Evolutionary conservation across 1,139 yeast genomes (phyloP).

Genomic region (Candida glucosophila): DNA sequence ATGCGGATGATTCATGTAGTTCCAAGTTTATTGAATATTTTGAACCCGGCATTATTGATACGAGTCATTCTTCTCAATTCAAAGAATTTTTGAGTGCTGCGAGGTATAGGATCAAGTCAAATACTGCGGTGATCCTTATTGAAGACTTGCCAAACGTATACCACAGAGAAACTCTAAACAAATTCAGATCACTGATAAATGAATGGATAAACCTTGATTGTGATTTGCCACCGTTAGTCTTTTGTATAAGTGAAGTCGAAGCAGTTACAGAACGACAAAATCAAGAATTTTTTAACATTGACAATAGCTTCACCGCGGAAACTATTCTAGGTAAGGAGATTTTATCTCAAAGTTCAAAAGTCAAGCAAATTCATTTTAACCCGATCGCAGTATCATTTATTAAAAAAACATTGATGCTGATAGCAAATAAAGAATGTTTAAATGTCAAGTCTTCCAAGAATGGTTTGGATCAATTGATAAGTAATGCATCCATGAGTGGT

Average conservation of each 20-base stretch:
- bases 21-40: constrained; percentile 36
- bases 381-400: constrained; percentile 62
- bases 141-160: constrained; percentile 85
- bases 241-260: constrained; percentile 77
- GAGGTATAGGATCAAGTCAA: constrained; percentile 37
- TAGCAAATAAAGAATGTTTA: constrained; percentile 38
- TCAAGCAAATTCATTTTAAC: constrained; percentile 55
- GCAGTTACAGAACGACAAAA: constrained; percentile 24
- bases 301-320: constrained; percentile 52
- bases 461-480: constrained; percentile 27
- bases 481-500: constrained; percentile 43
- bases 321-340: constrained; percentile 51
- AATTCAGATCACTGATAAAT: constrained; percentile 45
- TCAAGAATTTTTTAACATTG: constrained; percentile 33
- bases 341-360: constrained; percentile 16
- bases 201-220: constrained; percentile 48
- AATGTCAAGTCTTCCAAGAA: too few relatives aligned
- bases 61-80: constrained; percentile 38
- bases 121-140: constrained; percentile 46
- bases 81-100: constrained; percentile 55
- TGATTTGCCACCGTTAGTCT: constrained; percentile 59
- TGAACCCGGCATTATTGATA: constrained; percentile 30
- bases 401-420: constrained; percentile 40
- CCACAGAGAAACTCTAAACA: constrained; percentile 46
- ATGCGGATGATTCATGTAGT: constrained; percentile 1